phyloP scores from a whole-genome alignment of 768 basidiomycete genomes.

The Lentinula guzmanii region DNA sequence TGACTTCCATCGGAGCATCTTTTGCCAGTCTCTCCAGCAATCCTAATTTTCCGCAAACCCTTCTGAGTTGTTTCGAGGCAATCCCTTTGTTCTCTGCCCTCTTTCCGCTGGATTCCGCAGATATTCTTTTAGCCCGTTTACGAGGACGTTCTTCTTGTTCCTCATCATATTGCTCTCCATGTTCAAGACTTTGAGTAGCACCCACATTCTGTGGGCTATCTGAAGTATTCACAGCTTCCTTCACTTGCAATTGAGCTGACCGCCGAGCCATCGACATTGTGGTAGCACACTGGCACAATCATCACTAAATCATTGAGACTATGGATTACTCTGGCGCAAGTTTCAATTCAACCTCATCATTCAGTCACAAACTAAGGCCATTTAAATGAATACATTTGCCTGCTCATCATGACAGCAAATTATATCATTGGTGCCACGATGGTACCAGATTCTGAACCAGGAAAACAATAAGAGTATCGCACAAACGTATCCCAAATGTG shows the following conservation, averaged over 20 bases:
- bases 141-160: neutral
- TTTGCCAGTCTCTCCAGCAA: neutral
- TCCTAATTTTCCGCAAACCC: neutral
- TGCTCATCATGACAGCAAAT: too few relatives aligned
- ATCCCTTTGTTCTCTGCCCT: neutral
- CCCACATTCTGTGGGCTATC: neutral
- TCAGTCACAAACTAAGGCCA: too few relatives aligned
- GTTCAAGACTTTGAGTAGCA: too few relatives aligned
- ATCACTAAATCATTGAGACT: too few relatives aligned
- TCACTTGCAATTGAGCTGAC: neutral
- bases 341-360: too few relatives aligned
- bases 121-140: neutral
- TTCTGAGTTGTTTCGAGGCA: neutral
- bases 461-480: too few relatives aligned
- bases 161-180: neutral
- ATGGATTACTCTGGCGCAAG: too few relatives aligned
- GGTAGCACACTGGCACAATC: neutral
- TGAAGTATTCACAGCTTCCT: neutral
- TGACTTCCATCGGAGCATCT: neutral
- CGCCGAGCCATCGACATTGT: neutral
- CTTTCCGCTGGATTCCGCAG: neutral
- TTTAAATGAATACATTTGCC: too few relatives aligned
- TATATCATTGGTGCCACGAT: too few relatives aligned
- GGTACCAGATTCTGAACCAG: too few relatives aligned
- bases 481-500: too few relatives aligned